A percentile compares a stretch with the other conserved stretches of the same genome.
phyloP scores from a whole-genome alignment of 805 yeast genomes.

The Metschnikowia peoriensis region DNA sequence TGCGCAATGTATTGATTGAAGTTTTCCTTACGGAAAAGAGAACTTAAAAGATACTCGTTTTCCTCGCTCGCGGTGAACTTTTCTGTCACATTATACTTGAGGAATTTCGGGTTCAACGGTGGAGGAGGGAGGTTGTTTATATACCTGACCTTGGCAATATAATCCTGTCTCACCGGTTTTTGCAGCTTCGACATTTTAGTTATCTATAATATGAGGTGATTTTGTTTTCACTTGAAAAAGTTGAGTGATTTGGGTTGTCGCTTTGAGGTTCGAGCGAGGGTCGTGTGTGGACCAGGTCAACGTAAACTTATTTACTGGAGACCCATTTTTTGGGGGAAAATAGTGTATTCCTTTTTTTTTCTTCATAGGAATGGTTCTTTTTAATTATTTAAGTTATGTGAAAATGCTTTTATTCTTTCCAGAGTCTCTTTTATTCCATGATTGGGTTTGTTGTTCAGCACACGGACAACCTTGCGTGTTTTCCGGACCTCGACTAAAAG shows the following conservation, averaged over 20 bases:
- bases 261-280: not conserved
- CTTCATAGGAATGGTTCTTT: too few species aligned
- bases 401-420: too few species aligned
- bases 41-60: conserved; percentile 54
- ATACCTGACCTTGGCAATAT: conserved; percentile 79
- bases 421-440: too few species aligned
- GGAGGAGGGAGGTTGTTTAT: conserved; percentile 91
- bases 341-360: too few species aligned
- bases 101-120: conserved; percentile 81
- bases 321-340: too few species aligned
- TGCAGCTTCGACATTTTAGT: conserved; percentile 25
- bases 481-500: too few species aligned
- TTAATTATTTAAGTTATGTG: too few species aligned
- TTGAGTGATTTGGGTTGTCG: not conserved
- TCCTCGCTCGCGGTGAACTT: conserved; percentile 36
- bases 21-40: conserved; percentile 72
- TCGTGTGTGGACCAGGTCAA: not conserved
- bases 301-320: too few species aligned
- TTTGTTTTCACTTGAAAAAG: not conserved
- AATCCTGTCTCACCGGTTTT: conserved; percentile 61
- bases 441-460: too few species aligned
- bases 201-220: not conserved
- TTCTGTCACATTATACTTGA: conserved; percentile 50
- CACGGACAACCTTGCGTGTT: too few species aligned
- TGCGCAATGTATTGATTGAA: conserved; percentile 58